phyloP scores from a whole-genome alignment of 306 rosid species.

The Dalbergia cultrata region DNA sequence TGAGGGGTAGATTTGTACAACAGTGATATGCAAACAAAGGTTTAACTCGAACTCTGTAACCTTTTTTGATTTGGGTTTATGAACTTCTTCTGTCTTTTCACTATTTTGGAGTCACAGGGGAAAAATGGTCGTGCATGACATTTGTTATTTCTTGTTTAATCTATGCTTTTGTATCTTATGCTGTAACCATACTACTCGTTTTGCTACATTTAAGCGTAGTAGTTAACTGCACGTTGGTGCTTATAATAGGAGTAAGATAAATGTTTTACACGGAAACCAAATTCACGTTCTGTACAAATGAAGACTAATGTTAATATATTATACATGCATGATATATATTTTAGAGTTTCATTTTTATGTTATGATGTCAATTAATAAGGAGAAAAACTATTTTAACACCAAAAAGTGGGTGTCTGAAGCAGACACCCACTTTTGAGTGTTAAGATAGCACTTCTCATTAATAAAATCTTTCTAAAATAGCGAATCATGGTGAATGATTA shows the following conservation, averaged over 20 bases:
- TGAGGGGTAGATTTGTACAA: constrained; percentile 47
- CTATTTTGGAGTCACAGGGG: constrained; percentile 14
- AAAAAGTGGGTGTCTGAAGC: too few species aligned
- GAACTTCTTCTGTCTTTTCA: constrained; percentile 50
- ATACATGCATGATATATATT: too few species aligned
- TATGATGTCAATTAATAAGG: too few species aligned
- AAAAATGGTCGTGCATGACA: constrained; percentile 38
- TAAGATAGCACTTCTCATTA: too few species aligned
- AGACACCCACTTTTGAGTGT: too few species aligned
- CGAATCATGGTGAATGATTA: too few species aligned
- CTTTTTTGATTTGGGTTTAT: constrained; percentile 14
- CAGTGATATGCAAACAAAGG: constrained; percentile 34
- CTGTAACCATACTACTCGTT: constrained; percentile 22
- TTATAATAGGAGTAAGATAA: constrained; percentile 20
- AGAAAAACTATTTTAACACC: too few species aligned
- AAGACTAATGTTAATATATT: background rate
- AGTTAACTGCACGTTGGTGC: constrained; percentile 11
- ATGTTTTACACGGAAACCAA: constrained; percentile 24
- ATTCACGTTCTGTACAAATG: background rate
- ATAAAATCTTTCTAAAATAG: too few species aligned
- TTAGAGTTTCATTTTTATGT: too few species aligned
- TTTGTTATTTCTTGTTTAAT: constrained; percentile 47
- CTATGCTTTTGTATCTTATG: constrained; percentile 45
- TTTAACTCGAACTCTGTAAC: constrained; percentile 34
- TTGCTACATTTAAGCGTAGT: constrained; percentile 6